Evolutionary conservation across 352 stramenopile genomes (phyloP), one percentile per base, ranked within the genome.

Genomic region (Phytophthora aleatoria): DNA sequence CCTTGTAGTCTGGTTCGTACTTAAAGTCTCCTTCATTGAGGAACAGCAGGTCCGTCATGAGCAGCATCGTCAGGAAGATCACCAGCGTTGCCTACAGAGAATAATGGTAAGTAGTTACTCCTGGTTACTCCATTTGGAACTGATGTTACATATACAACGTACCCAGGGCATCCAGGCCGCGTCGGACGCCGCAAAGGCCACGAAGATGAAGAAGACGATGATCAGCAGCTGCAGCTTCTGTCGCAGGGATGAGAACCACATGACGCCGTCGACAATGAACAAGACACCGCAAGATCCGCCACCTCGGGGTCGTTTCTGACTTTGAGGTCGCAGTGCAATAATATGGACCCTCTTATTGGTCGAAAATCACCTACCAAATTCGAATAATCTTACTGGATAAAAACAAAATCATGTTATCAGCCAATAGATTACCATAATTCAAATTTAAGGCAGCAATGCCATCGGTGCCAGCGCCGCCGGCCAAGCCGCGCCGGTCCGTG

Each of bases 1-100:
- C 85, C 79, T 94, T 94, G 76, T 94, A 94, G 72, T 94, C 82
- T 6, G 85, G 83, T 42, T 94, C 88, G 73, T 83, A 94, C 57
- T 91, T 83, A 67, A 94, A 94, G 66, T 94, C 78, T 53, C 69
- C 69, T 43, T 69, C 57, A 43, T 92, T 81, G 27, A 94, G 75
- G 70, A 94, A 94, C 30, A 92, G 58, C 47, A 94, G 52, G 50
- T 94, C 85, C 41, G 74, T 76, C 53, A 94, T 54, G 50, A 94
- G 71, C 50, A 92, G 71, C 76, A 92, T 85, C 44, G 63, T 65
- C 39, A 92, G 64, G 74, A 92, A 94, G 24, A 94, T 79, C 39
- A 94, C 80, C 41, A 94, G 69, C 48, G 81, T 91, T 36, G 80
- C 83, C 85, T 94, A 20, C 4, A 54, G 10, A n/a, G 57, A 5